A percentile compares a stretch with the other conserved stretches of the same genome.
These are phyloP conservation scores for Calocybe cyanea DNA, from an alignment of 768 basidiomycete genomes.

Conservation along the genomic window DNA sequence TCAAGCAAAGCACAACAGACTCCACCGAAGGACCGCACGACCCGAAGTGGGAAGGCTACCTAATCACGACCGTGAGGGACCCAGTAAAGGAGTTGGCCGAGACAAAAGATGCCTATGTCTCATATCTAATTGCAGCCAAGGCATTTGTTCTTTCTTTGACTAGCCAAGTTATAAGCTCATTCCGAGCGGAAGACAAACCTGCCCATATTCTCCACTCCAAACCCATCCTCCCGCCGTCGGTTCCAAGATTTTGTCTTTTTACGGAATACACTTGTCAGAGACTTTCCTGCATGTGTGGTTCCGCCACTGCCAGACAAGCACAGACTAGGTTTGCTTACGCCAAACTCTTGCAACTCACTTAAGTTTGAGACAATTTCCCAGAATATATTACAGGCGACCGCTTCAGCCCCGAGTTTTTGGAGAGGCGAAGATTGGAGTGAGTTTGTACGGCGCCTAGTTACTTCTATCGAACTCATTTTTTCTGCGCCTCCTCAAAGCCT, in stretches of 20 bases:
- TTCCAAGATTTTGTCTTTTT: constrained; percentile 98
- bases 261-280: constrained; percentile 78
- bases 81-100: constrained; percentile 95
- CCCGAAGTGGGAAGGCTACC: constrained; percentile 89
- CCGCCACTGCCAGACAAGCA: constrained; percentile 97
- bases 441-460: constrained; percentile 22
- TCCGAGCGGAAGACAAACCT: constrained; percentile 71
- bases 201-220: constrained; percentile 74
- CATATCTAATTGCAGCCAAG: constrained; percentile 87
- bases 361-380: constrained; percentile 24
- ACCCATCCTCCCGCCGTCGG: constrained; percentile 76
- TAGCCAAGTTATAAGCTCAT: not conserved
- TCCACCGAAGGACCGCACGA: constrained; percentile 72
- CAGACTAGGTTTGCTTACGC: constrained; percentile 68
- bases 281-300: constrained; percentile 98
- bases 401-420: constrained; percentile 97
- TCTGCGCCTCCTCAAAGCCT: constrained; percentile 47
- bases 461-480: constrained; percentile 3
- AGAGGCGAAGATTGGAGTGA: constrained; percentile 84
- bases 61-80: constrained; percentile 80
- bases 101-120: constrained; percentile 96
- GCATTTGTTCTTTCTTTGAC: constrained; percentile 38
- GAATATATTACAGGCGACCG: constrained; percentile 98
- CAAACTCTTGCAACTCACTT: not conserved
- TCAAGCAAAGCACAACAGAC: constrained; percentile 75